Evolutionary conservation across 352 stramenopile species (phyloP).

Genomic region (Pythium insidiosum): DNA sequence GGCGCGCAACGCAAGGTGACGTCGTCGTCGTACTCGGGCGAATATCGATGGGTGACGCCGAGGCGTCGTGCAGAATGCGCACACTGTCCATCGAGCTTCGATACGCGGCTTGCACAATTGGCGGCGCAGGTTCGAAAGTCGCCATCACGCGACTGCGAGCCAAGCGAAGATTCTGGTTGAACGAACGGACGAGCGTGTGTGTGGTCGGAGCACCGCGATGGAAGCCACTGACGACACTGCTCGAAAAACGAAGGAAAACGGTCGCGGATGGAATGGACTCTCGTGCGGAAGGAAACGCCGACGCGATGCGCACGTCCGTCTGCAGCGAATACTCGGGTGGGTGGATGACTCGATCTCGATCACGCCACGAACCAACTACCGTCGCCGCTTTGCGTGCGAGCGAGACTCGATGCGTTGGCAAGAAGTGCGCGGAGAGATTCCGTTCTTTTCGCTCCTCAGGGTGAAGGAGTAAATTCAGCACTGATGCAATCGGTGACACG

Average conservation of each 20-base stretch:
- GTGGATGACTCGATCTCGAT: background rate
- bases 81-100: conserved; percentile 15
- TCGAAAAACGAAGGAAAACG: background rate
- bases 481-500: too few relatives aligned
- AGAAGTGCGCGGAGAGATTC: too few relatives aligned
- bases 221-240: background rate
- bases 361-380: too few relatives aligned
- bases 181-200: too few relatives aligned
- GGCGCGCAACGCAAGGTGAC: conserved; percentile 8
- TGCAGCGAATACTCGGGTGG: too few relatives aligned
- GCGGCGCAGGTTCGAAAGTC: conserved; percentile 4
- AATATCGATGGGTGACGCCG: conserved; percentile 12
- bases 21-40: conserved; percentile 8
- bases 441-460: too few relatives aligned
- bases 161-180: too few relatives aligned
- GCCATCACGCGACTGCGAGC: conserved; percentile 3
- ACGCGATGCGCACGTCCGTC: too few relatives aligned
- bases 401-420: too few relatives aligned
- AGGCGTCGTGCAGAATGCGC: conserved; percentile 13
- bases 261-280: background rate
- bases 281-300: background rate
- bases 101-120: conserved; percentile 6
- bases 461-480: too few relatives aligned
- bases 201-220: background rate
- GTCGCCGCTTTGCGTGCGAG: too few relatives aligned